Evolutionary conservation across 2,329 filamentous ascomycete genomes (phyloP), one percentile per base, ranked within the genome.

Genomic region (Phoma herbarum): DNA sequence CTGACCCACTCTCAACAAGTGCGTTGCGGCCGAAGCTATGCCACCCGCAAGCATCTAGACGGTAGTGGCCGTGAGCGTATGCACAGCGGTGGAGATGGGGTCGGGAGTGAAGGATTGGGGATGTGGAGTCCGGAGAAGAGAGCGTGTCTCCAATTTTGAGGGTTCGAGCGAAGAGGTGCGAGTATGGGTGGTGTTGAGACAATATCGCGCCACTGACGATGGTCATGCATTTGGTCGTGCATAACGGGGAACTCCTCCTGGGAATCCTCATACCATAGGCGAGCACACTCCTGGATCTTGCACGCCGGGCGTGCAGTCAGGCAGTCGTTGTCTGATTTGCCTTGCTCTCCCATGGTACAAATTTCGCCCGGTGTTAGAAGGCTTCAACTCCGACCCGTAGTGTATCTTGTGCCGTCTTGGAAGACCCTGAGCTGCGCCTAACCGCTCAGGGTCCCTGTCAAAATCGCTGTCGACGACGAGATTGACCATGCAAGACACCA

Each of bases 1-100:
- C 46, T 22, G 51, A 47, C 57, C 57, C 57, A 55, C 57, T 48
- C 57, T 55, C 57, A 60, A 60, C 57, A 60, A 51, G 3, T 45
- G 35, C 46, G 22, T 52, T 16, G 28, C 47, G 29, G n/a, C 57
- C 47, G 26, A 60, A 52, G 57, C 52, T 50, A 25, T 35, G 33
- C 51, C 51, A 45, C 39, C 4, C 12, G 8, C 20, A 52, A 20
- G 51, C 33, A 33, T 9, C 57, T 51, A 51, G n/a, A 25, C 10
- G 22, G 26, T 58, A 47, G 55, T 11, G 46, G 31, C 56, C 45
- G 56, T 45, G 26, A 35, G 35, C 18, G 12, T 22, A 39, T 60
- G 57, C 52, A 55, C 14, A 37, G 20, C 4, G 37, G 42, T 60
- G 51, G 28, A 46, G 52, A 41, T 52, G 39, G 35, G 43, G 52